phyloP scores from a whole-genome alignment of 1,284 basidiomycete genomes.

The Xanthoconium separans region DNA sequence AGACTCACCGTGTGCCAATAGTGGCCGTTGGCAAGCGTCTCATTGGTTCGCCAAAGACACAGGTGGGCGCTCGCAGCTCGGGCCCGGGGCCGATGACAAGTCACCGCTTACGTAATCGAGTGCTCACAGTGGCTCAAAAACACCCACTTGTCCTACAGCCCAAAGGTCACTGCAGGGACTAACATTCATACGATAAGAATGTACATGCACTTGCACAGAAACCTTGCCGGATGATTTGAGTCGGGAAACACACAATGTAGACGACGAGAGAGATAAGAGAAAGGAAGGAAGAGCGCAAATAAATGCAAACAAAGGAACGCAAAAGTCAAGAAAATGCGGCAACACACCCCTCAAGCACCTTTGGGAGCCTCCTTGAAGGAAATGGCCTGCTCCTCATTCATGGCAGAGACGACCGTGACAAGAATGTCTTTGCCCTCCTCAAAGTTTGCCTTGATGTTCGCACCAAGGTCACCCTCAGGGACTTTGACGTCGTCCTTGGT shows the following conservation, averaged over 20 bases:
- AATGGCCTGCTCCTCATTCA: slow-evolving; percentile 92
- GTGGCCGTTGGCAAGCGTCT: slow-evolving; percentile 7
- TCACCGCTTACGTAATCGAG: background rate
- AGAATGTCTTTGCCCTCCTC: slow-evolving; percentile 87
- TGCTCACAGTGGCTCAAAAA: slow-evolving; percentile 3
- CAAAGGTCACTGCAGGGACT: slow-evolving; percentile 24
- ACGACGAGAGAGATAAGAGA: slow-evolving; percentile 7
- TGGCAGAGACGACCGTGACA: slow-evolving; percentile 89
- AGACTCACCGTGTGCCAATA: slow-evolving; percentile 7
- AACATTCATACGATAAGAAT: slow-evolving; percentile 31
- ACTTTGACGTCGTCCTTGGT: slow-evolving; percentile 96
- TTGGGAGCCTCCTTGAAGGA: slow-evolving; percentile 84
- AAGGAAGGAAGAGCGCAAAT: slow-evolving; percentile 6
- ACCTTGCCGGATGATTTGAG: slow-evolving; percentile 21
- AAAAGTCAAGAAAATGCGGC: background rate
- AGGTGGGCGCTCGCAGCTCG: background rate
- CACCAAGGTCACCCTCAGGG: slow-evolving; percentile 85
- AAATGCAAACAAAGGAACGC: slow-evolving; percentile 21
- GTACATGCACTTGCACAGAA: slow-evolving; percentile 27
- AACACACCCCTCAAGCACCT: slow-evolving; percentile 32
- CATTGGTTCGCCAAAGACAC: background rate
- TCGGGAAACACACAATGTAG: slow-evolving; percentile 9
- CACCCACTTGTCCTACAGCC: slow-evolving; percentile 13
- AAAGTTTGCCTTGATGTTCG: slow-evolving; percentile 72
- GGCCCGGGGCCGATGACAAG: background rate